These are phyloP conservation scores for Exophiala viscosa DNA, from an alignment of 2,329 filamentous ascomycete species.

Conservation along the genomic window DNA sequence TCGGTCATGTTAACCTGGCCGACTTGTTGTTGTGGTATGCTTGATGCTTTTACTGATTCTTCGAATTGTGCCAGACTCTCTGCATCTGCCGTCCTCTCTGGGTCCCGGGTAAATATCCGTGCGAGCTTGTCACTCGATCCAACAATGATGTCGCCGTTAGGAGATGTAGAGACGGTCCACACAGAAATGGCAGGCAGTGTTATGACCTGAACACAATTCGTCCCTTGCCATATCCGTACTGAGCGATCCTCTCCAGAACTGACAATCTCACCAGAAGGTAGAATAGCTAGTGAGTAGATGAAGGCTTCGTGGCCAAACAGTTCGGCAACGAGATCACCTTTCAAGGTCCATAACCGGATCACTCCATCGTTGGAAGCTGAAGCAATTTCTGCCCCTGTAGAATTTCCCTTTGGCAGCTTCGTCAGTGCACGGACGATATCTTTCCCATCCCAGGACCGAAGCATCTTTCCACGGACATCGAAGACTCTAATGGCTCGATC, in stretches of 20 bases:
- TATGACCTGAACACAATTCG: slow-evolving; percentile 86
- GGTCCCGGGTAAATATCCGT: slow-evolving; percentile 74
- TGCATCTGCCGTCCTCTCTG: slow-evolving; percentile 65
- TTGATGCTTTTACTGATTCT: slow-evolving; percentile 73
- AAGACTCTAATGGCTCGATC: slow-evolving; percentile 88
- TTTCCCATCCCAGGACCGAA: slow-evolving; percentile 62
- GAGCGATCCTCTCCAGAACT: slow-evolving; percentile 95
- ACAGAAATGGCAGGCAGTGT: slow-evolving; percentile 96
- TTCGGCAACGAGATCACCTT: slow-evolving; percentile 71
- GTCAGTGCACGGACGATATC: slow-evolving; percentile 88
- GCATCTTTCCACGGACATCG: slow-evolving; percentile 60
- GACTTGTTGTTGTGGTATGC: slow-evolving; percentile 82
- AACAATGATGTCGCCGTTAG: slow-evolving; percentile 85
- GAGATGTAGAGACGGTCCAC: slow-evolving; percentile 82
- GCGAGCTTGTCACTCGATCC: slow-evolving; percentile 85
- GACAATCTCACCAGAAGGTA: slow-evolving; percentile 81
- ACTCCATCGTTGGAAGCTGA: slow-evolving; percentile 91
- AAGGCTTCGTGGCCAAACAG: slow-evolving; percentile 89
- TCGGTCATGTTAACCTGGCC: slow-evolving; percentile 87
- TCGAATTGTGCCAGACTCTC: slow-evolving; percentile 71
- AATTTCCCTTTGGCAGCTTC: slow-evolving; percentile 69
- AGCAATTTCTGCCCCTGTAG: slow-evolving; percentile 85
- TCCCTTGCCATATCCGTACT: slow-evolving; percentile 79
- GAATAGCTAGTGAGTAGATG: slow-evolving; percentile 76
- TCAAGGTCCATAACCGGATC: slow-evolving; percentile 80